Evolutionary conservation across 345 rosid genomes (phyloP).

Genomic region (Capsella bursapastoris): DNA sequence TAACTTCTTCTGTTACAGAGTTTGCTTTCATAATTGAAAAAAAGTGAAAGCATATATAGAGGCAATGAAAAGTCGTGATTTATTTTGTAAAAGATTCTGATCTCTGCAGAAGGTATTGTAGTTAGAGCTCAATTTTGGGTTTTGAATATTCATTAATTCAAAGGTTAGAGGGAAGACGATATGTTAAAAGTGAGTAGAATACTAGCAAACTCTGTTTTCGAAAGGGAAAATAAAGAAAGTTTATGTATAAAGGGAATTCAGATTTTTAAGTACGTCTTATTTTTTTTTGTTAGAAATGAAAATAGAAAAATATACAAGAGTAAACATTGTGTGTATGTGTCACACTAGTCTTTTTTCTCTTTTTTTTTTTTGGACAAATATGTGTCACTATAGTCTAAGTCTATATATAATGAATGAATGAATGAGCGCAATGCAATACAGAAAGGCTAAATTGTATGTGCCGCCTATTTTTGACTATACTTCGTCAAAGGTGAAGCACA

Average conservation of each 20-base stretch:
- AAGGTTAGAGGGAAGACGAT: neutral
- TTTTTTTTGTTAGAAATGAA: no score
- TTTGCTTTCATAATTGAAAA: neutral
- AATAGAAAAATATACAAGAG: no score
- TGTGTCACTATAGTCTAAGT: no score
- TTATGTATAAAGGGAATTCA: no score
- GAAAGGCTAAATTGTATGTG: slow-evolving; percentile 17
- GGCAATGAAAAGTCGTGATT: slow-evolving; percentile 12
- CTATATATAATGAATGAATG: no score
- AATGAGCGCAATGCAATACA: no score
- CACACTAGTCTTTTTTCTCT: no score
- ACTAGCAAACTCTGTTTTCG: neutral
- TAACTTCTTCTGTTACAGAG: slow-evolving; percentile 8
- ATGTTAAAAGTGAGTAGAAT: neutral
- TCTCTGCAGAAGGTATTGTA: slow-evolving; percentile 2
- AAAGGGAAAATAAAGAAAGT: no score
- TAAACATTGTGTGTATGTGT: no score
- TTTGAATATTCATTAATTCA: neutral
- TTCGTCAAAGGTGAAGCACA: slow-evolving; percentile 16
- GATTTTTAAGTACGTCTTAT: no score
- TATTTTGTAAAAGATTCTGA: slow-evolving; percentile 20
- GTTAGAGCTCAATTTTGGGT: neutral
- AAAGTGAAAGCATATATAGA: slow-evolving; percentile 6
- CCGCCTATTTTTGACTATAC: slow-evolving; percentile 35
- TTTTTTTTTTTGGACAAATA: no score